Percentiles rank a stretch among this genome's conserved stretches.
Conservation (phyloP, 2,329 filamentous ascomycete species). For the Aspergillus novoparasiticus region DNA sequence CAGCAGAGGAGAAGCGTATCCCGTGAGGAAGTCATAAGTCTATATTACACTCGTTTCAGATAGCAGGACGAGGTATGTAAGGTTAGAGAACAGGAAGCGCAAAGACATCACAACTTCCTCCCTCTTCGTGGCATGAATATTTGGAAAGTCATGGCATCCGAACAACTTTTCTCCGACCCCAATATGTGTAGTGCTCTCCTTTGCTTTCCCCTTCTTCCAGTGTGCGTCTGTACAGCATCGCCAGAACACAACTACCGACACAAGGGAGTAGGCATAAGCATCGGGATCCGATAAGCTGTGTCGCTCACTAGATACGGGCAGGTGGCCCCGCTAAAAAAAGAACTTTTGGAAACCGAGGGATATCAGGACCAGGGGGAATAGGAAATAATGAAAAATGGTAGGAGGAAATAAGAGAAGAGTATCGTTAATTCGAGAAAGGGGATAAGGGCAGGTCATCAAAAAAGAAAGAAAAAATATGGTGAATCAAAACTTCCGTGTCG, state of each 20-base stretch:
- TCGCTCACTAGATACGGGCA: conserved; percentile 37
- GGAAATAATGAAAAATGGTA: conserved; percentile 19
- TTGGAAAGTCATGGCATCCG: conserved; percentile 23
- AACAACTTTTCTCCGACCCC: conserved; percentile 28
- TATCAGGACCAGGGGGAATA: conserved; percentile 41
- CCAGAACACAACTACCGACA: conserved; percentile 7
- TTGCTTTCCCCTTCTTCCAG: conserved; percentile 2
- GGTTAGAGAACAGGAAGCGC: conserved; percentile 21
- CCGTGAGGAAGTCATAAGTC: conserved; percentile 34
- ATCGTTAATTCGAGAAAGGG: conserved; percentile 29
- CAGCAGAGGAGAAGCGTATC: conserved; percentile 1
- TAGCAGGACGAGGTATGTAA: conserved; percentile 23
- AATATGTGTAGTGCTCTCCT: conserved; percentile 5
- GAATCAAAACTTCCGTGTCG: conserved; percentile 34
- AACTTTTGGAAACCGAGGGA: conserved; percentile 47
- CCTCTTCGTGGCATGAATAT: conserved; percentile 23
- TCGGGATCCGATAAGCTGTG: conserved; percentile 23
- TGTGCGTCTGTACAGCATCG: conserved; percentile 5
- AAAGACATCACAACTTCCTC: conserved; percentile 29
- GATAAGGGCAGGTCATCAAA: conserved; percentile 37
- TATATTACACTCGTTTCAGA: conserved; percentile 33
- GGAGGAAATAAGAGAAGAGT: conserved; percentile 21
- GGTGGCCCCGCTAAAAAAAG: conserved; percentile 39
- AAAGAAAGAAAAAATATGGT: conserved; percentile 36
- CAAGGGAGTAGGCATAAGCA: conserved; percentile 1